These are phyloP conservation scores for Acacia acuminata DNA, from an alignment of 306 rosid genomes.

Conservation along the genomic window DNA sequence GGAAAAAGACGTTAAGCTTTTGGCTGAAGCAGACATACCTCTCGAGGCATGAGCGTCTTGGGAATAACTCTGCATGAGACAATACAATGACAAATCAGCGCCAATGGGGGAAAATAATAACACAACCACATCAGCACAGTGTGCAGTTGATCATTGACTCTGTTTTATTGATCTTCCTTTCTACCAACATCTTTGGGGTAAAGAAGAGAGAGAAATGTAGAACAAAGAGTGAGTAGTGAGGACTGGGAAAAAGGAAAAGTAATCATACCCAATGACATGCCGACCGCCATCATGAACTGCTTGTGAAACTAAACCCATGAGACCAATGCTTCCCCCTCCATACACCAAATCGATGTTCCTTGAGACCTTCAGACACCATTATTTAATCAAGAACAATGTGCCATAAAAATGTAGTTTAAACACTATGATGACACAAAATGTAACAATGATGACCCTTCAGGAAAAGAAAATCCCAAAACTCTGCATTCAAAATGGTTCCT, in stretches of 20 bases:
- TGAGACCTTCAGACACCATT: constrained; percentile 66
- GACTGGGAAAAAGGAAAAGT: not conserved
- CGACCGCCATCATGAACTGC: constrained; percentile 99
- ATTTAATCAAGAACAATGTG: constrained; percentile 2
- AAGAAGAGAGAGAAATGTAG: not conserved
- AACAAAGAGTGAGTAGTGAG: not conserved
- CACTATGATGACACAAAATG: constrained; percentile 25
- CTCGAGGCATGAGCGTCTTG: constrained; percentile 99
- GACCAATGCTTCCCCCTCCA: constrained; percentile 99
- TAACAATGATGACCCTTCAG: constrained; percentile 28
- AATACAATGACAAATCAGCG: constrained; percentile 66
- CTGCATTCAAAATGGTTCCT: constrained; percentile 3
- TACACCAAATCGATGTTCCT: constrained; percentile 95
- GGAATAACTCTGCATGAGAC: constrained; percentile 96
- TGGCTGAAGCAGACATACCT: constrained; percentile 68
- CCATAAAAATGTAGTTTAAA: constrained; percentile 13
- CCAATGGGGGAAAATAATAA: constrained; percentile 41
- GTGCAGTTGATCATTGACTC: constrained; percentile 30
- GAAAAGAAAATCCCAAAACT: constrained; percentile 9
- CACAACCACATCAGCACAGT: constrained; percentile 17
- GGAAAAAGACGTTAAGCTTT: constrained; percentile 57
- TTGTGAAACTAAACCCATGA: constrained; percentile 98
- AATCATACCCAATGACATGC: constrained; percentile 85
- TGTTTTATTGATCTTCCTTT: constrained; percentile 37
- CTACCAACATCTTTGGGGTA: constrained; percentile 36